Percentiles rank a stretch among this genome's conserved stretches.
phyloP scores from a whole-genome alignment of 169 alveolate genomes.

The Babesia caballi region DNA sequence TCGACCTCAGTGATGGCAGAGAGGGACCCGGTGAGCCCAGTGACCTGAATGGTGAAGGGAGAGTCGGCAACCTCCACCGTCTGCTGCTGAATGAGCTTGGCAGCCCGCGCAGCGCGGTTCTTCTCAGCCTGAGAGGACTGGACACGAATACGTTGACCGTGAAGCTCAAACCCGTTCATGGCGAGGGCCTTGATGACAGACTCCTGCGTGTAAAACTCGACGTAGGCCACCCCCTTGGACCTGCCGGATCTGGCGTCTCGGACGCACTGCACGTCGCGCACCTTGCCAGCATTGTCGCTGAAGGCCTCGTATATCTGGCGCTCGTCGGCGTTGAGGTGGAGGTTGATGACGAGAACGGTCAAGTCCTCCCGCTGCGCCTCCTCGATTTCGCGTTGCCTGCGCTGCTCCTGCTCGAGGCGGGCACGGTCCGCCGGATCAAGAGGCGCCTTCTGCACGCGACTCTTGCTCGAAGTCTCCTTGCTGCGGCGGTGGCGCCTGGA shows the following conservation, averaged over 20 bases:
- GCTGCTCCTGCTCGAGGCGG: conserved; percentile 72
- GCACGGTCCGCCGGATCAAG: conserved; percentile 68
- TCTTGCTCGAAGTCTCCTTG: background rate
- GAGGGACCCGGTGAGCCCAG: conserved; percentile 88
- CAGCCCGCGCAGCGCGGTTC: conserved; percentile 96
- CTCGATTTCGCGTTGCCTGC: conserved; percentile 86
- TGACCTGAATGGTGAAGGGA: conserved; percentile 88
- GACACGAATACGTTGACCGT: conserved; percentile 89
- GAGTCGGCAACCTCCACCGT: conserved; percentile 83
- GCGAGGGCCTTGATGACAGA: conserved; percentile 93
- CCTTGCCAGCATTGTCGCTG: conserved; percentile 93
- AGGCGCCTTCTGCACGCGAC: conserved; percentile 39
- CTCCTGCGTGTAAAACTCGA: conserved; percentile 95
- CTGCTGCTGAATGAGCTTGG: conserved; percentile 79
- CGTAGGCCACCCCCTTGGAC: conserved; percentile 97
- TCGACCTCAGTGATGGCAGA: conserved; percentile 85
- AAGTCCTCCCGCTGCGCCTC: conserved; percentile 97
- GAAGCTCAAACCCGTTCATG: conserved; percentile 86
- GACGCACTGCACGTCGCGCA: conserved; percentile 94
- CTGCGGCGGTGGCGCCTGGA: conserved; percentile 14
- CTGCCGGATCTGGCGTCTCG: conserved; percentile 93
- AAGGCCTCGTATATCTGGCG: conserved; percentile 93
- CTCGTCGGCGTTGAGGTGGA: conserved; percentile 92
- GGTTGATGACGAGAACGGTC: conserved; percentile 92
- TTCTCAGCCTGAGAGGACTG: conserved; percentile 98